Evolutionary conservation across 2,329 filamentous ascomycete genomes (phyloP), one percentile per base, ranked within the genome.

Genomic region (Trichoderma sp.): DNA sequence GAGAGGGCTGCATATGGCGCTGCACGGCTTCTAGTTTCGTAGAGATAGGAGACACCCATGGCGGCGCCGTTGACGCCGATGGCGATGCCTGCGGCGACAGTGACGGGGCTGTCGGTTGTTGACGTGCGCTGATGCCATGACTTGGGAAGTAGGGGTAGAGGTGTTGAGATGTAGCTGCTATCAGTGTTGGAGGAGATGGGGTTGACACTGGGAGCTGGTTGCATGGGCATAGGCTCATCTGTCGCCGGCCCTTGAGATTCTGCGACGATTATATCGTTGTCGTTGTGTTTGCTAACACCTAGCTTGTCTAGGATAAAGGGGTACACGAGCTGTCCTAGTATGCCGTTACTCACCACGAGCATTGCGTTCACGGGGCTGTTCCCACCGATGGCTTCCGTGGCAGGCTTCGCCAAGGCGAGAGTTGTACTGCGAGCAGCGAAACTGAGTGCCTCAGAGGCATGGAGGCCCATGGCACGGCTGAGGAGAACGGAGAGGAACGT

Each of bases 41-140:
- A 86, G 15, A 88, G 78, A 68, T 86, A 84, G 0, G 86, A 81
- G 0, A 86, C 86, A 2, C 86, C 86, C 84, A 88, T 87, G 4
- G 86, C 86, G 0, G 85, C 85, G 1, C 84, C 84, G 70, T 88
- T 88, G 77, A 87, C 82, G 3, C 86, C 86, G 58, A 87, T 80
- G 0, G 84, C 80, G 39, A 85, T 79, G 39, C 86, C 86, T 0
- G 82, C 78, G 0, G 84, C 84, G 2, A 87, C 80, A 0, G 78
- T 82, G 2, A 74, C 67, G 0, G 81, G 63, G 13, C 70, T 74
- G 64, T 79, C 77, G 19, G 77, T 76, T 29, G 59, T 50, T 9
- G 53, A 29, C 12, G 27, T 53, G 22, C 15, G 52, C 5, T 61
- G 56, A n/a, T 52, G 45, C 56, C 64, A 61, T 42, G 54, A 59